A percentile compares a stretch with the other conserved stretches of the same genome.
Evolutionary conservation across 2,329 filamentous ascomycete genomes (phyloP).

Genomic region (Emericellopsis cladophorae): DNA sequence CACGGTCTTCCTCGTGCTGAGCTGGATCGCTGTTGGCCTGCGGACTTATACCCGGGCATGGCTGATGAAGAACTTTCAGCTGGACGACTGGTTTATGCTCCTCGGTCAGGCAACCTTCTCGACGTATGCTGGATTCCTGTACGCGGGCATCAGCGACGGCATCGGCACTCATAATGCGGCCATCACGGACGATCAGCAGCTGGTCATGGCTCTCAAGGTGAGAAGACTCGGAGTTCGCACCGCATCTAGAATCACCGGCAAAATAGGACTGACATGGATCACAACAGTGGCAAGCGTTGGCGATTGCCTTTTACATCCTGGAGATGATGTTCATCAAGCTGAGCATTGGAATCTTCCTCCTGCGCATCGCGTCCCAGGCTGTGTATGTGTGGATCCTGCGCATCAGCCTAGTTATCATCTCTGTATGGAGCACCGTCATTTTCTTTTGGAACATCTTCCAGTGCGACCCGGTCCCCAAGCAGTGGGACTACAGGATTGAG

Average conservation of each 20-base stretch:
- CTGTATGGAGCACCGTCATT: constrained; percentile 30
- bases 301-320: constrained; percentile 34
- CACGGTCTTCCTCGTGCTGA: constrained; percentile 22
- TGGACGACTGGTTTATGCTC: constrained; percentile 43
- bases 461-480: constrained; percentile 33
- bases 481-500: constrained; percentile 39
- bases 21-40: constrained; percentile 27
- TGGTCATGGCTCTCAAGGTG: constrained; percentile 33
- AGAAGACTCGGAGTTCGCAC: constrained; percentile 1
- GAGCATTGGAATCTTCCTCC: constrained; percentile 38
- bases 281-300: constrained; percentile 36
- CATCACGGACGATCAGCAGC: constrained; percentile 23
- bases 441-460: constrained; percentile 42
- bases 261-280: not conserved
- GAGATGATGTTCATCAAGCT: constrained; percentile 46
- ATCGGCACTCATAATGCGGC: constrained; percentile 34
- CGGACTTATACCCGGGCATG: constrained; percentile 29
- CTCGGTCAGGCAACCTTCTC: constrained; percentile 12
- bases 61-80: constrained; percentile 29
- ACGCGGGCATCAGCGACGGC: constrained; percentile 24
- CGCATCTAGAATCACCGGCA: too few relatives aligned
- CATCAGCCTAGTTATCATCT: constrained; percentile 29
- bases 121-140: constrained; percentile 1
- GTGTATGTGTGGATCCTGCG: constrained; percentile 35
- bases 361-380: constrained; percentile 30